phyloP scores from a whole-genome alignment of 345 rosid species.

The Hibiscus mutabilis region DNA sequence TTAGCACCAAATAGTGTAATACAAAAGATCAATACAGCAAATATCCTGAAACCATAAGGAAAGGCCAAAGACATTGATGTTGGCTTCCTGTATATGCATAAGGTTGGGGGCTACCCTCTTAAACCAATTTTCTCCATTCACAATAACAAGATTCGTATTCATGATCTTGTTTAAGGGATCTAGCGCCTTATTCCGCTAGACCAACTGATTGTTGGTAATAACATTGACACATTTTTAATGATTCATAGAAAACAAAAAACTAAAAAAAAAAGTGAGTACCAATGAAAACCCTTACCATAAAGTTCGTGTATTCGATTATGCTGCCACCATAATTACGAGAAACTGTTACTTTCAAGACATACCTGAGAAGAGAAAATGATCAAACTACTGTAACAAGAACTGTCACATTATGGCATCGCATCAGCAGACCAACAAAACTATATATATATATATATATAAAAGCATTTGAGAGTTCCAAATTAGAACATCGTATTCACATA shows the following conservation, averaged over 20 bases:
- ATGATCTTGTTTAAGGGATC: no score
- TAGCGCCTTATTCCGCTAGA: no score
- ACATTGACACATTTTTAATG: neutral
- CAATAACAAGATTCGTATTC: no score
- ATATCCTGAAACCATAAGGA: neutral
- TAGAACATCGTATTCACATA: neutral
- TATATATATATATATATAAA: neutral
- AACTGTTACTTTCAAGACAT: constrained; percentile 86
- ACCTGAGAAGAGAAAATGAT: constrained; percentile 40
- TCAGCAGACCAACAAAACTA: neutral
- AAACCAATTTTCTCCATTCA: no score
- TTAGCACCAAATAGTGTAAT: neutral
- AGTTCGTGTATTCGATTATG: constrained; percentile 83
- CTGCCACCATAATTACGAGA: constrained; percentile 90
- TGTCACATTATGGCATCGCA: neutral
- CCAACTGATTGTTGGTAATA: no score
- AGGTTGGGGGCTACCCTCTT: no score
- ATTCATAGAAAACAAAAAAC: constrained; percentile 6
- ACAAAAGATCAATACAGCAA: neutral
- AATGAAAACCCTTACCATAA: constrained; percentile 50
- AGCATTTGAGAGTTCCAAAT: neutral
- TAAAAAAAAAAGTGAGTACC: neutral
- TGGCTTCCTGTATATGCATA: no score
- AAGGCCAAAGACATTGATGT: no score
- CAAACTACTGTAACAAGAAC: neutral